Base-by-base conservation (phyloP, 805 yeast species). In the Tetrapisispora pingtungensis region DNA sequence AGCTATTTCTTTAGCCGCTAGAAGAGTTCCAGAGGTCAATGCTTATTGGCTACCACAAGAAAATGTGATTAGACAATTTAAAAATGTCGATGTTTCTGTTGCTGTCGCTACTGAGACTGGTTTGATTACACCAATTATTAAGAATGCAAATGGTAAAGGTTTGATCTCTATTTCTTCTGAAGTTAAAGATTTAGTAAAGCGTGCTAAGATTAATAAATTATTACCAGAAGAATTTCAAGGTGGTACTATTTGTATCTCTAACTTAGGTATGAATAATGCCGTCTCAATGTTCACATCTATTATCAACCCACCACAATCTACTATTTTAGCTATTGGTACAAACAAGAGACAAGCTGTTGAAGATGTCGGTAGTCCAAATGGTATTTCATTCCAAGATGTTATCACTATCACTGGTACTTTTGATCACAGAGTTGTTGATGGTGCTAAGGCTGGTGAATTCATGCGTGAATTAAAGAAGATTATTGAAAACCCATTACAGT, bases 31-130 rank as follows among this genome's bases (percentile, higher is more conserved):
- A 49, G 88, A 82, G 54, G 96, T 81, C 53, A 93, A 93, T 74
- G 78, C 96, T 20, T 84, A 89, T 65, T 93, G 96, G 93, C 75
- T 93, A 59, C 95, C 81, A 64, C 69, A 75, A 33, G 83, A 93
- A 71, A 87, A 88, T 53, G 82, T 90, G 59, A 86, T 93, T 55
- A 85, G 99, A 73, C 89, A 84, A 71, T 93, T 79, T 77, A 72
- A 74, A 60, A 82, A 78, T 58, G 97, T 90, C 45, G 99, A 93
- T 62, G 95, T 93, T 46, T 88, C 97, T 20, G 97, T 90, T 49
- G 99, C 99, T 34, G 99, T 93, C 51, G 93, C 98, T 49, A 93
- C 98, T 17, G 97, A 97, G 65, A 78, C 95, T 42, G 99, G 99
- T 42, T 76, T 93, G 56, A 82, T 93, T 66, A 93, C 99, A 42